These are phyloP conservation scores for Coprinopsis marcescibilis DNA, from an alignment of 768 basidiomycete genomes.

Conservation along the genomic window DNA sequence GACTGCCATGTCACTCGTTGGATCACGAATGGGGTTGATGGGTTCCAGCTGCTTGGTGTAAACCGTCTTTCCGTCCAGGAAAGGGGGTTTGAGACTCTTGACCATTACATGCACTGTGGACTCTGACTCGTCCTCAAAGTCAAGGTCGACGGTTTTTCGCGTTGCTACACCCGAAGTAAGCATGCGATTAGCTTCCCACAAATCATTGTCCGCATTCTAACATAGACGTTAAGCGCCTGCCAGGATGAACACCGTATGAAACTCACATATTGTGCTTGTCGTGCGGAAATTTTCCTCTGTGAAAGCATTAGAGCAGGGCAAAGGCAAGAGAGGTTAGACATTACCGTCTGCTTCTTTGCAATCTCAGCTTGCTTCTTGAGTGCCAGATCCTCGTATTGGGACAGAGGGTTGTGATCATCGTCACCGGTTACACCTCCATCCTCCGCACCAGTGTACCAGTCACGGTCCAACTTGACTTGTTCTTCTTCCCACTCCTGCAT, in stretches of 20 bases:
- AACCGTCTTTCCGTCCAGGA: constrained; percentile 92
- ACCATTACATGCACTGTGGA: constrained; percentile 97
- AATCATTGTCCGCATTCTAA: constrained; percentile 94
- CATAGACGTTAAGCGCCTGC: constrained; percentile 11
- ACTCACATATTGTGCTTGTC: constrained; percentile 93
- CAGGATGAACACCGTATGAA: not conserved
- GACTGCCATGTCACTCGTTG: constrained; percentile 89
- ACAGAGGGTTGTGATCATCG: constrained; percentile 87
- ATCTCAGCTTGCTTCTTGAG: constrained; percentile 67
- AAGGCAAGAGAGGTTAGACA: too few relatives aligned
- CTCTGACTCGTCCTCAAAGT: constrained; percentile 95
- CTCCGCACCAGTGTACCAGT: constrained; percentile 94
- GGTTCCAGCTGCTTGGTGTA: constrained; percentile 97
- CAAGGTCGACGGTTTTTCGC: constrained; percentile 79
- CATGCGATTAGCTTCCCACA: constrained; percentile 99
- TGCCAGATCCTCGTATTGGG: constrained; percentile 87
- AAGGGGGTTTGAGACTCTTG: constrained; percentile 95
- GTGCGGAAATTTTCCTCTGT: constrained; percentile 85
- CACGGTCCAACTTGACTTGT: constrained; percentile 83
- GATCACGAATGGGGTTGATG: constrained; percentile 92
- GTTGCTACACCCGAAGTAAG: constrained; percentile 91
- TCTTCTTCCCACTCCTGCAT: constrained; percentile 97
- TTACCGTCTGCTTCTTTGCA: constrained; percentile 65
- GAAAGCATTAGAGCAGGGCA: too few relatives aligned
- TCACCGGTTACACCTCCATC: constrained; percentile 83